These are phyloP conservation scores for Ogataea sp. DNA, from an alignment of 805 yeast species.

Conservation along the genomic window DNA sequence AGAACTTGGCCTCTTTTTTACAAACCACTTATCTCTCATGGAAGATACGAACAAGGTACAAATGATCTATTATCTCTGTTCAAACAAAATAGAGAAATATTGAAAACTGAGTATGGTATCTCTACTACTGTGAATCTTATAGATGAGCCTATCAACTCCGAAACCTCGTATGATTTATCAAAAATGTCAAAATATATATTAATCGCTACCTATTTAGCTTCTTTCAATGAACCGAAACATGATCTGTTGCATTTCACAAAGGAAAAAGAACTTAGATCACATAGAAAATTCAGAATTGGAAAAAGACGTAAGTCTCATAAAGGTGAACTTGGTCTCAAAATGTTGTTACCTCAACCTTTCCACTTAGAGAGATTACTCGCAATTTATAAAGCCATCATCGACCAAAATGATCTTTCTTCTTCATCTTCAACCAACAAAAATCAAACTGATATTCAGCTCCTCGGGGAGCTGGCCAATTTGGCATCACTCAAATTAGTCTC, in stretches of 20 bases:
- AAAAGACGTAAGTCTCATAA: constrained; percentile 23
- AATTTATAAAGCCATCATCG: constrained; percentile 63
- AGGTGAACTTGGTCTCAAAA: constrained; percentile 46
- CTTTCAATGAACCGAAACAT: constrained; percentile 60
- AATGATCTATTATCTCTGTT: constrained; percentile 23
- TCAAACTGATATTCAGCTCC: constrained; percentile 25
- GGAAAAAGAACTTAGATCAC: constrained; percentile 38
- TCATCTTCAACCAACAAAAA: constrained; percentile 24
- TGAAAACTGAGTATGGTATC: constrained; percentile 18
- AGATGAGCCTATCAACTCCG: constrained; percentile 2
- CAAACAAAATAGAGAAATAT: constrained; percentile 13
- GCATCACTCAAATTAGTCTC: constrained; percentile 24
- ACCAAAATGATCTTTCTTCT: constrained; percentile 28
- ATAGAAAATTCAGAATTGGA: constrained; percentile 25
- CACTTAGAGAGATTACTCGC: constrained; percentile 76
- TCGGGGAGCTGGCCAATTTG: constrained; percentile 29
- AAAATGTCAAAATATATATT: constrained; percentile 59
- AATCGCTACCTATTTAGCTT: constrained; percentile 77
- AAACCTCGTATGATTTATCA: constrained; percentile 31
- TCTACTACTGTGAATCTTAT: constrained; percentile 12
- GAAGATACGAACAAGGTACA: constrained; percentile 10
- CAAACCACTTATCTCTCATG: constrained; percentile 15
- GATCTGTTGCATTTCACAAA: constrained; percentile 68
- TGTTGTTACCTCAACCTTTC: constrained; percentile 65
- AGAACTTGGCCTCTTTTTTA: constrained; percentile 22